phyloP scores from a whole-genome alignment of 495 filamentous ascomycete genomes.

The Aspergillus affinis region DNA sequence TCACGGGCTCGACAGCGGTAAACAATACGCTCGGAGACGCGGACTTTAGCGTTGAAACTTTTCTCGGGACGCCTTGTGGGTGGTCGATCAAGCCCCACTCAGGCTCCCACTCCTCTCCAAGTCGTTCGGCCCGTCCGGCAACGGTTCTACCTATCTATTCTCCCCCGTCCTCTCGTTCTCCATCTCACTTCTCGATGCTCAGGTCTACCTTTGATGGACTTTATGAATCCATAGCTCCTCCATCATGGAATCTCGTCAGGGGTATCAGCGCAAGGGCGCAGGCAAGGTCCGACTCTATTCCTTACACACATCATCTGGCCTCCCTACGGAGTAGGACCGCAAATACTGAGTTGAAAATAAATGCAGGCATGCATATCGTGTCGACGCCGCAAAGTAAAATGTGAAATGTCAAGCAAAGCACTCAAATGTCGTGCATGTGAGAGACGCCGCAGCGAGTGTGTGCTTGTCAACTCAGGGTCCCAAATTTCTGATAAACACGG shows the following conservation, averaged over 20 bases:
- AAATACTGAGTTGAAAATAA: not conserved
- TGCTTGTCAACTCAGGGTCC: not conserved
- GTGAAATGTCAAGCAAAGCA: not conserved
- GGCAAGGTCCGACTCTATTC: not conserved
- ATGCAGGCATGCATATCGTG: constrained; percentile 1
- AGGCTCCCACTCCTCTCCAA: not conserved
- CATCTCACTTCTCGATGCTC: not conserved
- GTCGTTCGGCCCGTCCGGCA: not conserved
- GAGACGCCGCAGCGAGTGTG: constrained; percentile 1
- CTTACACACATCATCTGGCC: not conserved
- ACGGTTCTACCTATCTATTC: too few species aligned
- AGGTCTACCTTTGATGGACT: not conserved
- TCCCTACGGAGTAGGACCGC: not conserved
- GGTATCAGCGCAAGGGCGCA: constrained; percentile 1
- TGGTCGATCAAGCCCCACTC: not conserved
- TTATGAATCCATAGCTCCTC: too few species aligned
- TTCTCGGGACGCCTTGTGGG: not conserved
- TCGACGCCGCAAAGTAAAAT: constrained; percentile 5
- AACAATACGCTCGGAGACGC: not conserved
- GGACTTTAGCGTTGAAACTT: not conserved
- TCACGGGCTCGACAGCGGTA: not conserved
- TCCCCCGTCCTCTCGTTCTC: not conserved
- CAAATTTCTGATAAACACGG: not conserved
- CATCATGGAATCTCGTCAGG: not conserved
- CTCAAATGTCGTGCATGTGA: not conserved